Percentiles rank a stretch among this genome's conserved stretches.
These are phyloP conservation scores for Microascus cirrosus DNA, from an alignment of 2,329 filamentous ascomycete species.

Conservation along the genomic window DNA sequence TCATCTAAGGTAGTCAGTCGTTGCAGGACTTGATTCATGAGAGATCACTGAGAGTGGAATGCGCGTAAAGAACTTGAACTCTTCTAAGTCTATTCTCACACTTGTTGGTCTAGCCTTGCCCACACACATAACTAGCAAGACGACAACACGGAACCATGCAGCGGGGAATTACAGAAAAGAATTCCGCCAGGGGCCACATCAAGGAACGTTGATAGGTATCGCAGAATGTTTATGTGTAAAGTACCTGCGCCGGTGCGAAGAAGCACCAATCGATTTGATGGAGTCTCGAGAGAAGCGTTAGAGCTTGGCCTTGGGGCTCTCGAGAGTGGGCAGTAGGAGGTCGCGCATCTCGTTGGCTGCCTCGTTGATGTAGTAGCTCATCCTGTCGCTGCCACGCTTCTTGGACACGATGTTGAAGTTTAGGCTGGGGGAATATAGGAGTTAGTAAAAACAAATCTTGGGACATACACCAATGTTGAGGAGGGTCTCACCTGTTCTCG, in stretches of 20 bases:
- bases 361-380: slow-evolving; percentile 95
- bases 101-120: neutral
- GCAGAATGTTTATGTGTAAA: neutral
- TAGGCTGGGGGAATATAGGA: slow-evolving; percentile 41
- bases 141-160: neutral
- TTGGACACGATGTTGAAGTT: slow-evolving; percentile 99
- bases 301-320: slow-evolving; percentile 77
- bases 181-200: neutral
- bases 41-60: neutral
- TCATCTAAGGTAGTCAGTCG: neutral
- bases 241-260: no score
- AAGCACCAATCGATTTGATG: neutral
- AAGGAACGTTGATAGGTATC: neutral
- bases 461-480: no score
- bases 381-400: slow-evolving; percentile 76
- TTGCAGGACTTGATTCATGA: neutral
- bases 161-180: neutral
- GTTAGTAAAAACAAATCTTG: neutral
- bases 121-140: neutral
- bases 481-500: slow-evolving; percentile 69
- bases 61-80: neutral
- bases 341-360: slow-evolving; percentile 85
- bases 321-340: slow-evolving; percentile 68
- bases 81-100: neutral
- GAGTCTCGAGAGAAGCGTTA: slow-evolving; percentile 28